These are phyloP conservation scores for Quercus berberidifolia DNA, from an alignment of 306 rosid species.

Conservation along the genomic window DNA sequence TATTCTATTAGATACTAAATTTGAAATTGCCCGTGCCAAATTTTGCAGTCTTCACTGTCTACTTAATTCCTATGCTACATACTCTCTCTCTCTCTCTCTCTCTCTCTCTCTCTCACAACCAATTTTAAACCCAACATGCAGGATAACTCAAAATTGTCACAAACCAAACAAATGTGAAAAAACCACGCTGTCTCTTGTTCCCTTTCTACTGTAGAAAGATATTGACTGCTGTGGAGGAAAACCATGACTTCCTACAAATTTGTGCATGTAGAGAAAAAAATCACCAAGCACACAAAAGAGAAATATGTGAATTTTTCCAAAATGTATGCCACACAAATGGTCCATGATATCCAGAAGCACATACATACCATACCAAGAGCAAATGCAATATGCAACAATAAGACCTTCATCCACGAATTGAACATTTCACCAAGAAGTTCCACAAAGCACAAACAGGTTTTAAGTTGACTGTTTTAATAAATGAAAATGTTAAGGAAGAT, in stretches of 20 bases:
- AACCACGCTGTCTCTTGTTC: not conserved
- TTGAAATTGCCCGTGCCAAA: not conserved
- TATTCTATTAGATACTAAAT: not conserved
- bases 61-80: no score
- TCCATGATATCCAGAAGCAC: not conserved
- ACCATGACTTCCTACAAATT: not conserved
- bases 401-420: not conserved
- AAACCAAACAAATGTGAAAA: not conserved
- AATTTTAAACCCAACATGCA: not conserved
- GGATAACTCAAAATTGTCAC: not conserved
- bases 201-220: not conserved
- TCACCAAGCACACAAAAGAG: not conserved
- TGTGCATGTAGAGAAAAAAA: not conserved
- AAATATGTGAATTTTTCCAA: not conserved
- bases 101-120: not conserved
- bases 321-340: not conserved
- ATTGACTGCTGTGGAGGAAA: not conserved
- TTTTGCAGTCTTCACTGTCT: not conserved
- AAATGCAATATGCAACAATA: not conserved
- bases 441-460: not conserved
- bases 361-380: not conserved
- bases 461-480: not conserved
- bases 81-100: no score
- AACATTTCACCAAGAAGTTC: not conserved
- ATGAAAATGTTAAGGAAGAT: not conserved